Base-by-base conservation (phyloP, 345 rosid species). In the Eutrema yunnanense region DNA sequence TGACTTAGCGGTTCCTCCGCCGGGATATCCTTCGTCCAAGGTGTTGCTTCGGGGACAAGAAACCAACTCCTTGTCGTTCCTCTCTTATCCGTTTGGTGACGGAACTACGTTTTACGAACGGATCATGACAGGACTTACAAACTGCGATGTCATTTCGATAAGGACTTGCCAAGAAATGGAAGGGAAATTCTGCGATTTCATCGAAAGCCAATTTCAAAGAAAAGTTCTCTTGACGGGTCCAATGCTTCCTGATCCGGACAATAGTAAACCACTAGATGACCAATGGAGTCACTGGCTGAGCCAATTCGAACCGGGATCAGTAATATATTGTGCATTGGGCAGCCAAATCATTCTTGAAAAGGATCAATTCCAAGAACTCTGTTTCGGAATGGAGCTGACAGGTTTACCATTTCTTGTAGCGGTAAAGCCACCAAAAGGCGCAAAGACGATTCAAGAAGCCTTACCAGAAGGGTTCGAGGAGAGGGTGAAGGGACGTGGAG, bases 141-240 rank as follows among this genome's bases (percentile, higher is more conserved):
- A 65, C 33, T 84, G 81, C 3, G 92, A 92, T 34, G 84, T 78
- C 8, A 69, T 90, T 5, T 80, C 86, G 0, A 74, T 88, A 27
- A 85, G 98, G 55, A 88, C 96, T 2, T 90, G 92, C 50, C 43
- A 10, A 1, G 98, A 92, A 70, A 11, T 81, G 12, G 95, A 92
- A 79, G 86, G 82, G 22, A 62, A 79, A 29, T 70, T 86, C 3
- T 86, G 95, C 27, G 82, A 82, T 36, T 92, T 85, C 29, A 38
- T 90, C 0, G 75, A 73, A 9, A 53, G 58, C 32, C 90, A 88
- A 46, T 90, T 79, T 49, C 65, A 26, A 8, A 89, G 83, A 16
- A 67, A 77, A 3, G 79, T 89, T 14, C 58, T 87, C 29, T 36
- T 87, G 60, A 85, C 92, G 0, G 96, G 98, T 14, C 92, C 96